Base-by-base conservation (phyloP, 148 eudicot genomes). In the Rhododendron molle region DNA sequence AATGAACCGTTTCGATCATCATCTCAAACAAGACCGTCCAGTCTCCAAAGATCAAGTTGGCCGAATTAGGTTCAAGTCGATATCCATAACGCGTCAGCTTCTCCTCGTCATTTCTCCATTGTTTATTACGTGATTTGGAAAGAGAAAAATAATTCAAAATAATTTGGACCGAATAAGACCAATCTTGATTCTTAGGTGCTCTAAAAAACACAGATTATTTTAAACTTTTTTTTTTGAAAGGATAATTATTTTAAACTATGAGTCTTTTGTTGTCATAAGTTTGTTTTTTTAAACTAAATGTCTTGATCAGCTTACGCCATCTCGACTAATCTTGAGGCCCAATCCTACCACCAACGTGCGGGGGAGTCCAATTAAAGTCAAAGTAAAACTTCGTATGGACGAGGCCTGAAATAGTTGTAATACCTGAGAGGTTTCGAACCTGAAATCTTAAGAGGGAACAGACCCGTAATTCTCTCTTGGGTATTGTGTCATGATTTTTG, bases 61-160 rank as follows among this genome's bases (percentile, higher is more conserved):
- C 16, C 16, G 34, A 28, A 10, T 28, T 71, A 71, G 40, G 76
- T 71, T 71, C 7, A 8, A 5, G 34, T 30, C 18, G 76, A 71
- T 71, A 5, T 71, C 4, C 34, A 71, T 71, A 13, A 71, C 76
- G 32, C 18, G 34, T 71, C 38, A 71, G 21, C 18, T 71, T 30
- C 7, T 71, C 76, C 76, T 71, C 36, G 76, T 71, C 76, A 71
- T 71, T 71, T 71, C 76, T 71, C 74, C 74, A 69, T 26, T 69
- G 34, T n/a, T 69, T 11, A 26, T 65, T 5, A 38, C 0, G 38
- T 12, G 0, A 7, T 71, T 26, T 30, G 32, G 15, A 32, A 32
- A 30, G 76, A 4, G 16, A 30, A 40, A 40, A 40, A 40, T 40
- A 40, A 38, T 38, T 38, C 43, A 38, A 38, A 38, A 38, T 38